Conservation (phyloP, 2,329 filamentous ascomycete genomes). For the Alternaria sp. region DNA sequence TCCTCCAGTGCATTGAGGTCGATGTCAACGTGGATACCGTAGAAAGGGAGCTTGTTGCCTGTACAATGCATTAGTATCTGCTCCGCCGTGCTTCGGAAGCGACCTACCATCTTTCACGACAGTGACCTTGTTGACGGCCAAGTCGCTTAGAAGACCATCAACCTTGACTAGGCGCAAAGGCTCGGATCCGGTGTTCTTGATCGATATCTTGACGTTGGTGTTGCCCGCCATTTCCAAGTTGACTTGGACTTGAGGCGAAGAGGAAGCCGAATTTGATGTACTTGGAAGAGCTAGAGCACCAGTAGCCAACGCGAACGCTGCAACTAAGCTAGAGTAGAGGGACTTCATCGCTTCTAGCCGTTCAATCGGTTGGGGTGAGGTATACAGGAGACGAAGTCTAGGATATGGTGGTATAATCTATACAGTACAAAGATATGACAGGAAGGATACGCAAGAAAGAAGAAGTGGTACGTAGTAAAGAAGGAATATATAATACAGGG, state of each 20-base stretch:
- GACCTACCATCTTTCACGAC: background rate
- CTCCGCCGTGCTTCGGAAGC: background rate
- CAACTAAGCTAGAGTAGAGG: background rate
- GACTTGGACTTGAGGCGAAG: background rate
- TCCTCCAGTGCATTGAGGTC: background rate
- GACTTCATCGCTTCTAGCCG: background rate
- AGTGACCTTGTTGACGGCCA: background rate
- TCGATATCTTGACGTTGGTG: background rate
- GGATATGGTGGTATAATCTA: background rate
- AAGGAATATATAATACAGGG: background rate
- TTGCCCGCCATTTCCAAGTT: background rate
- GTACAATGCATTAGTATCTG: background rate
- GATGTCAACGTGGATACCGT: background rate
- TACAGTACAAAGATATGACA: background rate
- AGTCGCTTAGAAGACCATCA: background rate
- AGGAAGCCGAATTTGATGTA: background rate
- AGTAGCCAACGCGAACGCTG: background rate
- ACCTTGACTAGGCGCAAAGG: background rate
- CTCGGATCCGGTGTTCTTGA: background rate
- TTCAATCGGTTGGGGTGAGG: background rate
- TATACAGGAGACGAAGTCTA: background rate
- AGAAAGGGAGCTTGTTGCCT: background rate
- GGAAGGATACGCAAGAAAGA: background rate
- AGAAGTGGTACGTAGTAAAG: background rate
- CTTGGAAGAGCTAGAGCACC: background rate